Evolutionary conservation across 2,329 filamentous ascomycete species (phyloP).

Genomic region (Sphaerulina musiva): DNA sequence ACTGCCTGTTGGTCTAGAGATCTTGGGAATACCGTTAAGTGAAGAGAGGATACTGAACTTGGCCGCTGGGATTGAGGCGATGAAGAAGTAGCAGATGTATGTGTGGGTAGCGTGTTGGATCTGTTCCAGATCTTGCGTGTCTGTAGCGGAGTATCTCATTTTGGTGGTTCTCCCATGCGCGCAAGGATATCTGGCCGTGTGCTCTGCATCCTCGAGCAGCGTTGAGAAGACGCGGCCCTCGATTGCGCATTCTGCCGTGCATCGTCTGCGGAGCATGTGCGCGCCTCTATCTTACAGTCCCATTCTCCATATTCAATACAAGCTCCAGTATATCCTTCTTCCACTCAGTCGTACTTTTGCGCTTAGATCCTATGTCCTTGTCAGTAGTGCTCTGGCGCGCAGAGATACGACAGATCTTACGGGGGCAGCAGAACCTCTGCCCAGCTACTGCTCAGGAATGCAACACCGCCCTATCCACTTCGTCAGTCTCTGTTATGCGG

Average conservation of each 20-base stretch:
- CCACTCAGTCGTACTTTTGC: neutral
- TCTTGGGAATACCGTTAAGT: constrained; percentile 21
- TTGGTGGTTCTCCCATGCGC: too few relatives aligned
- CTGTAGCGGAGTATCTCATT: neutral
- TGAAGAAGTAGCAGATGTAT: constrained; percentile 2
- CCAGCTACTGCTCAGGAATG: constrained; percentile 50
- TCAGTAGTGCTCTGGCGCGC: neutral
- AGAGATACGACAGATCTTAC: constrained; percentile 30
- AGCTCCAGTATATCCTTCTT: neutral
- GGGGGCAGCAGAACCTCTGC: constrained; percentile 46
- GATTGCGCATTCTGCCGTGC: neutral
- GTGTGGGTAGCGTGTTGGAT: neutral
- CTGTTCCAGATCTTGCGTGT: neutral
- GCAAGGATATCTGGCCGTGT: too few relatives aligned
- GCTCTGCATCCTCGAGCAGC: too few relatives aligned
- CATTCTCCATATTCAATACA: constrained; percentile 5
- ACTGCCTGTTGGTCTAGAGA: constrained; percentile 24
- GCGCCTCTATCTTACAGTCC: constrained; percentile 2
- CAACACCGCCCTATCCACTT: constrained; percentile 33
- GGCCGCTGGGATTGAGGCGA: constrained; percentile 18
- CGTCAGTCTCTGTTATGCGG: neutral
- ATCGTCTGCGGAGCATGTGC: neutral
- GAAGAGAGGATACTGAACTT: constrained; percentile 21
- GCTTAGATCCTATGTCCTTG: constrained; percentile 3
- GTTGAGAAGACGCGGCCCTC: neutral